phyloP scores from a whole-genome alignment of 1,284 basidiomycete genomes.

The Gymnopus androsaceus region DNA sequence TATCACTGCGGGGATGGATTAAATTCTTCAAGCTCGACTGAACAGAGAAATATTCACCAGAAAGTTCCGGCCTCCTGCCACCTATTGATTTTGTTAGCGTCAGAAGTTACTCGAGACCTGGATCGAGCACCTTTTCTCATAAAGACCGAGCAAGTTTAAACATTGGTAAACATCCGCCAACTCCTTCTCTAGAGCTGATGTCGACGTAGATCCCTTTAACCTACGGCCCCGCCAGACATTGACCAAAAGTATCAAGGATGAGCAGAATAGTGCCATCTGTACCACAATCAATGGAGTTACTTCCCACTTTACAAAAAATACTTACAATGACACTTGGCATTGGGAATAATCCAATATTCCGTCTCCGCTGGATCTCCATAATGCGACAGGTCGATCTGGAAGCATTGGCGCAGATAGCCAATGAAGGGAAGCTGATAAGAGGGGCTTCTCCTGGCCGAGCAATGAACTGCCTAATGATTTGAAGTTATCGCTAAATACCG shows the following conservation, averaged over 20 bases:
- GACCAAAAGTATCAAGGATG: slow-evolving; percentile 56
- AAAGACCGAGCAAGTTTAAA: slow-evolving; percentile 51
- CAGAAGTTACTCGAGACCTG: too few species aligned
- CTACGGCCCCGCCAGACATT: slow-evolving; percentile 61
- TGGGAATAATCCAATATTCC: not conserved
- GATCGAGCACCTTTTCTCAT: slow-evolving; percentile 51
- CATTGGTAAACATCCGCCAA: slow-evolving; percentile 62
- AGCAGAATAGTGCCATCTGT: slow-evolving; percentile 21
- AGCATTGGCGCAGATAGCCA: slow-evolving; percentile 54
- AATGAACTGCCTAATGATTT: slow-evolving; percentile 9
- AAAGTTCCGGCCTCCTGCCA: slow-evolving; percentile 12
- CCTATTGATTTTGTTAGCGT: too few species aligned
- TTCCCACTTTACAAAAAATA: not conserved
- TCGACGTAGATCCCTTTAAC: slow-evolving; percentile 37
- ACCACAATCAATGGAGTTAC: not conserved
- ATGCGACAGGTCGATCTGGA: slow-evolving; percentile 48
- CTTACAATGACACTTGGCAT: slow-evolving; percentile 21
- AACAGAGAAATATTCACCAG: slow-evolving; percentile 7
- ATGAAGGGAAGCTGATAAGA: slow-evolving; percentile 37
- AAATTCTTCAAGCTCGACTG: not conserved
- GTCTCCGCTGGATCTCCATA: slow-evolving; percentile 18
- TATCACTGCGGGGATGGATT: slow-evolving; percentile 5
- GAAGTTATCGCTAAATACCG: slow-evolving; percentile 61
- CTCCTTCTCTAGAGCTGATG: slow-evolving; percentile 49
- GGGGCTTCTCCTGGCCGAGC: slow-evolving; percentile 13